Base-by-base conservation (phyloP, 192 early-diverging fungal species). In the Linderina pennispora region DNA sequence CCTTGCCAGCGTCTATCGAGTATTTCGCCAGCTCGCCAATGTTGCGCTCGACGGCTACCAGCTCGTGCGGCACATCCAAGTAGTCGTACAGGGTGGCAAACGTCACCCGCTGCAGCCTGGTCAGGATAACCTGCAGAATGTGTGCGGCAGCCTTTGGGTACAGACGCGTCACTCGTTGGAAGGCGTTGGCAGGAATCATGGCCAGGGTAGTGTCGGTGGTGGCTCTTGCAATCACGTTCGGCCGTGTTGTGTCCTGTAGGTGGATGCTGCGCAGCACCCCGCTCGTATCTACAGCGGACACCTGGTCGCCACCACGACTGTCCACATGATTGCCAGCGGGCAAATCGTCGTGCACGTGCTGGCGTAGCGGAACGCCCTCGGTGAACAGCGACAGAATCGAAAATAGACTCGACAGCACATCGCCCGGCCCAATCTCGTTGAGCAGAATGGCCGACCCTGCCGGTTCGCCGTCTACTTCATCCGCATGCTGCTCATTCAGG, bases 81-180 rank as follows among this genome's bases (percentile, higher is more conserved):
- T 95, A 98, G 43, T 85, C 78, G 55, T 90, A 84, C 43, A 94
- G 81, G 3, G 91, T 92, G 55, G 89, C 75, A 59, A 93, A 82
- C 0, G 96, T 97, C 31, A 96, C 94, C 1, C 96, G 81, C 65
- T 97, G 91, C 50, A 99, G 89, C 23, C 96, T 81, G 1, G 92
- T 92, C 51, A 99, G 54, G 47, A 99, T 94, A 13, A 97, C 92
- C 50, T 94, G 96, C 3, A 91, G 83, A 26, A 99, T 94, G 47
- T 94, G 91, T 23, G 96, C 88, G 0, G 88, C 91, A 0, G 95
- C 87, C 39, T 86, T 83, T 16, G 95, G 93, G 65, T 90, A 92
- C 52, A 93, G 90, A 53, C 83, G 81, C 9, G 86, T 88, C 40
- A 98, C 65, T 36, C 87, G 79, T 47, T 84, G 82, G 55, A 99